Conservation (phyloP, 148 eudicot species). For the Persicaria maculosa region DNA sequence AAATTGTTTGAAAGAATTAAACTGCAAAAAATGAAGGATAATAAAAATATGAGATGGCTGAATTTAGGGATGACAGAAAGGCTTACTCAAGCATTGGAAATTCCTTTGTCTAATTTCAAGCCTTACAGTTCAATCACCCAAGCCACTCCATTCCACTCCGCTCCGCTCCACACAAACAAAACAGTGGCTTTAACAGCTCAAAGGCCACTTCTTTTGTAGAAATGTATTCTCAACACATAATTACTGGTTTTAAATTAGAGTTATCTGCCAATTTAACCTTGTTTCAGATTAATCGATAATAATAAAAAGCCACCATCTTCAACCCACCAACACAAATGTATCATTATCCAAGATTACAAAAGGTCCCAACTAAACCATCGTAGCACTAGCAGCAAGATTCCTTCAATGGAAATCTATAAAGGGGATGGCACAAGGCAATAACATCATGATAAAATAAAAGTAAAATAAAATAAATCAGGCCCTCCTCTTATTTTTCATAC, state of each 20-base stretch:
- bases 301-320: not conserved
- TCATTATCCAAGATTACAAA: not conserved
- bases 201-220: not conserved
- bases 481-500: too few species aligned
- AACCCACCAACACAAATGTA: not conserved
- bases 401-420: not conserved
- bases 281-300: not conserved
- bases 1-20: conserved; percentile 9
- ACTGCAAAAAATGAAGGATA: conserved; percentile 24
- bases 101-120: not conserved
- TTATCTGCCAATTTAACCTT: not conserved
- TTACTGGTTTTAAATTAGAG: not conserved
- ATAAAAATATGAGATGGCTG: not conserved
- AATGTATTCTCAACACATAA: not conserved
- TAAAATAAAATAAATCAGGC: too few species aligned
- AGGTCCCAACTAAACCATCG: not conserved
- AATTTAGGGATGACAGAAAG: not conserved
- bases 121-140: not conserved
- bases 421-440: not conserved
- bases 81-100: not conserved
- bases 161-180: not conserved
- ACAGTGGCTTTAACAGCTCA: not conserved
- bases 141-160: not conserved
- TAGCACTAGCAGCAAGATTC: not conserved
- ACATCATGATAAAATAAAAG: not conserved